phyloP scores from a whole-genome alignment of 768 basidiomycete genomes.

The Fistulinella prunicolor region DNA sequence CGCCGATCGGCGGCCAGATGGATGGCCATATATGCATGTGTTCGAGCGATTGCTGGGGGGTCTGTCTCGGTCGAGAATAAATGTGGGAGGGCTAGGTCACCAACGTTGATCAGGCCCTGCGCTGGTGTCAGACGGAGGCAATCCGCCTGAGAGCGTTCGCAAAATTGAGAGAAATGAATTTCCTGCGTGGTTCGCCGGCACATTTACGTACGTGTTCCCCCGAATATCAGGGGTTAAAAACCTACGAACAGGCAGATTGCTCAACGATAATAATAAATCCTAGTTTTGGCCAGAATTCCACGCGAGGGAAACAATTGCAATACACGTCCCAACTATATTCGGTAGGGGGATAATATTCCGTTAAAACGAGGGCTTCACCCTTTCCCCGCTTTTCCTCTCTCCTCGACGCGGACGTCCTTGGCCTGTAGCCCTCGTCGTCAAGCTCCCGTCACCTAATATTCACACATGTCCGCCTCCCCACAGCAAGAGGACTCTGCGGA shows the following conservation, averaged over 20 bases:
- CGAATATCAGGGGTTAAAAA: constrained; percentile 57
- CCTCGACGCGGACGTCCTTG: constrained; percentile 36
- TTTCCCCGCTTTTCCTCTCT: constrained; percentile 60
- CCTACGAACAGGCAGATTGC: constrained; percentile 49
- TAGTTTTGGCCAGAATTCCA: constrained; percentile 56
- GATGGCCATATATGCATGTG: constrained; percentile 4
- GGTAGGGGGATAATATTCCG: constrained; percentile 64
- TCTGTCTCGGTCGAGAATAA: background rate
- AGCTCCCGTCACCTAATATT: constrained; percentile 24
- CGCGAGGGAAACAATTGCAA: constrained; percentile 62
- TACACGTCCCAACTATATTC: constrained; percentile 68
- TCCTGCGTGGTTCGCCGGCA: constrained; percentile 28
- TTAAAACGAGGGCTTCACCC: constrained; percentile 70
- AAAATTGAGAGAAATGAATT: constrained; percentile 36
- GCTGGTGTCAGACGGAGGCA: constrained; percentile 18
- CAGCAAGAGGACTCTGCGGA: constrained; percentile 53
- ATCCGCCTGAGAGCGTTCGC: constrained; percentile 22
- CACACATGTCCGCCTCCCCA: constrained; percentile 62
- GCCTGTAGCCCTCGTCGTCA: constrained; percentile 16
- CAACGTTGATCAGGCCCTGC: constrained; percentile 13
- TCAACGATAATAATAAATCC: constrained; percentile 56
- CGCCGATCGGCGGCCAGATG: constrained; percentile 26
- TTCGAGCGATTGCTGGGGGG: constrained; percentile 3
- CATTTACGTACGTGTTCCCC: constrained; percentile 61
- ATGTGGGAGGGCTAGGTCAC: background rate